These are phyloP conservation scores for Phytophthora melonis DNA, from an alignment of 352 stramenopile species.

Conservation along the genomic window DNA sequence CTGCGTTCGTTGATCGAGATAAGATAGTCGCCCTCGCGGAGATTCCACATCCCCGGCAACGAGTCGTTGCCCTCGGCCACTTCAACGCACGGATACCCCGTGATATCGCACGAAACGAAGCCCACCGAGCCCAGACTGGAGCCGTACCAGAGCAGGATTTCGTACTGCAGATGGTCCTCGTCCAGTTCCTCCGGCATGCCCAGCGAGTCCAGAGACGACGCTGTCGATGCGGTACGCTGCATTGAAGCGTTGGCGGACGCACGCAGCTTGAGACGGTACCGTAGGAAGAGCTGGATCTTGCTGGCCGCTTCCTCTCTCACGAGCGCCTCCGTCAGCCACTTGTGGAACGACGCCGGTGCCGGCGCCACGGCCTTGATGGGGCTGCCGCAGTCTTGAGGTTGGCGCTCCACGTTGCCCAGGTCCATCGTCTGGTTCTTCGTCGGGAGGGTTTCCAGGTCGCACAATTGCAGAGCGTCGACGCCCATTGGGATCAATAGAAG, in stretches of 20 bases:
- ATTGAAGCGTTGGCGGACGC: slow-evolving; percentile 28
- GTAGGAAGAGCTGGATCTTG: slow-evolving; percentile 52
- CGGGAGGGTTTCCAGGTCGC: slow-evolving; percentile 16
- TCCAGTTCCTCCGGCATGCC: slow-evolving; percentile 44
- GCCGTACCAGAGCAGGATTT: slow-evolving; percentile 74
- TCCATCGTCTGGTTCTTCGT: slow-evolving; percentile 15
- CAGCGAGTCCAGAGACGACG: slow-evolving; percentile 40
- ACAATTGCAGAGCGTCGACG: slow-evolving; percentile 29
- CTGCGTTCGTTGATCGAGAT: slow-evolving; percentile 68
- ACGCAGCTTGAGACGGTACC: slow-evolving; percentile 38
- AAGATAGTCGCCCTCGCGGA: slow-evolving; percentile 67
- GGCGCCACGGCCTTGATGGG: slow-evolving; percentile 28
- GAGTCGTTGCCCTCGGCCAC: slow-evolving; percentile 64
- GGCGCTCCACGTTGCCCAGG: slow-evolving; percentile 4
- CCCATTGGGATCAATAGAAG: slow-evolving; percentile 24
- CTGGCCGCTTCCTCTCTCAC: slow-evolving; percentile 41
- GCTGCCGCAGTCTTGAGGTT: slow-evolving; percentile 27
- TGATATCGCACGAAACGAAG: slow-evolving; percentile 58
- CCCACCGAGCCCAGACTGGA: slow-evolving; percentile 53
- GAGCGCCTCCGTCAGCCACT: slow-evolving; percentile 43
- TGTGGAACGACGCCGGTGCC: slow-evolving; percentile 41
- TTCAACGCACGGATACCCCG: slow-evolving; percentile 63
- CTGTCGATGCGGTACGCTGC: slow-evolving; percentile 37
- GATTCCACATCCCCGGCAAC: slow-evolving; percentile 74
- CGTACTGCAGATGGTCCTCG: slow-evolving; percentile 54